A percentile compares a stretch with the other conserved stretches of the same genome.
These are phyloP conservation scores for Sclerotinia subarctica DNA, from an alignment of 2,329 filamentous ascomycete genomes.

Conservation along the genomic window DNA sequence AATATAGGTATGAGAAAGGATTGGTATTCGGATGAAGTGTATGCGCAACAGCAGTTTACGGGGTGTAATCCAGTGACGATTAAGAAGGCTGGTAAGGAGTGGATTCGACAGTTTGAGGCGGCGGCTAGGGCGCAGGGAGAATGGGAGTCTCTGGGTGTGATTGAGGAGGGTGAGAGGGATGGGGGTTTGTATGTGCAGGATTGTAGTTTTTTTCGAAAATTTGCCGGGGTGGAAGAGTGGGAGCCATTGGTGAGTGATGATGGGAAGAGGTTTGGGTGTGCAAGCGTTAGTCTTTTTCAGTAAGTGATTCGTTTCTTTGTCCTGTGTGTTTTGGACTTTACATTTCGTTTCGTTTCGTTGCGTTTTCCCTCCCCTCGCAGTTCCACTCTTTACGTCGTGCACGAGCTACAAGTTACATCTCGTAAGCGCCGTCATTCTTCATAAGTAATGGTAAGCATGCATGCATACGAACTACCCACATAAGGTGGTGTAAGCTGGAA, in stretches of 20 bases:
- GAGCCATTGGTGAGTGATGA: slow-evolving; percentile 23
- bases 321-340: not conserved
- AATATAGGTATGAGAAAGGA: slow-evolving; percentile 25
- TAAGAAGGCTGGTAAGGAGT: slow-evolving; percentile 23
- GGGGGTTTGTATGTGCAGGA: slow-evolving; percentile 31
- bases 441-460: not conserved
- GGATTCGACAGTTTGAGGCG: slow-evolving; percentile 27
- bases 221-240: slow-evolving; percentile 16
- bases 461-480: not conserved
- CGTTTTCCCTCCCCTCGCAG: not conserved
- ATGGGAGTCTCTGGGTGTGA: slow-evolving; percentile 18
- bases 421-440: not conserved
- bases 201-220: slow-evolving; percentile 34
- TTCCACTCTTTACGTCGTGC: not conserved
- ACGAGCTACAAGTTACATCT: not conserved
- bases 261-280: slow-evolving; percentile 35
- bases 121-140: slow-evolving; percentile 1
- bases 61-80: slow-evolving; percentile 39
- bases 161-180: slow-evolving; percentile 17
- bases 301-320: slow-evolving; percentile 35
- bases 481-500: not conserved
- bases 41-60: slow-evolving; percentile 43
- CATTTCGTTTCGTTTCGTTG: not conserved
- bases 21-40: slow-evolving; percentile 40
- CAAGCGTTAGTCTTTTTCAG: slow-evolving; percentile 45